Evolutionary conservation across 257 asterid genomes (phyloP).

Genomic region (Nicotiana obtusifolia): DNA sequence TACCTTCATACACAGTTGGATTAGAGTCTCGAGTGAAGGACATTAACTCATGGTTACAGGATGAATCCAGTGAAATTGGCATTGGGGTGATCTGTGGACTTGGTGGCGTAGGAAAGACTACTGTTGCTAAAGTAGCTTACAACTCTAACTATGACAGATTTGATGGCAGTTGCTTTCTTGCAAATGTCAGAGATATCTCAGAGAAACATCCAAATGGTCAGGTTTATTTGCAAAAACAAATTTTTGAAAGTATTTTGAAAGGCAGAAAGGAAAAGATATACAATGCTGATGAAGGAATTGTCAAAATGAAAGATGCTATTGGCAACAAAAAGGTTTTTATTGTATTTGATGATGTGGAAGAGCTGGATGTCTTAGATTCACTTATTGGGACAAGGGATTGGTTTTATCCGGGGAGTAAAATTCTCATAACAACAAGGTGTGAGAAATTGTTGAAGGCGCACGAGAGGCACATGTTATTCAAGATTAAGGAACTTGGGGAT

Average conservation of each 20-base stretch:
- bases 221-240: slow-evolving; percentile 18
- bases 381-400: slow-evolving; percentile 14
- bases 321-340: slow-evolving; percentile 10
- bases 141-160: slow-evolving; percentile 8
- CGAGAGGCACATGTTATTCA: slow-evolving; percentile 11
- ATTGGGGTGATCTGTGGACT: slow-evolving; percentile 14
- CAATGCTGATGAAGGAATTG: slow-evolving; percentile 17
- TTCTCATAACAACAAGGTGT: slow-evolving; percentile 15
- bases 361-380: slow-evolving; percentile 7
- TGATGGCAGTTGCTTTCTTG: slow-evolving; percentile 17
- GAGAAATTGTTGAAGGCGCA: slow-evolving; percentile 1
- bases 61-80: neutral
- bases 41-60: slow-evolving; percentile 10
- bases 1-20: slow-evolving; percentile 11
- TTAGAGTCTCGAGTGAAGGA: slow-evolving; percentile 12
- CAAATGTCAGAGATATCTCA: slow-evolving; percentile 9
- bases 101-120: slow-evolving; percentile 21
- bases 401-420: slow-evolving; percentile 20
- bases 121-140: slow-evolving; percentile 14
- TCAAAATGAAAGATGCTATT: slow-evolving; percentile 5
- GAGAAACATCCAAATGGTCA: slow-evolving; percentile 9
- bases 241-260: slow-evolving; percentile 12
- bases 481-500: slow-evolving; percentile 1
- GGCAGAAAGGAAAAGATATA: slow-evolving; percentile 1
- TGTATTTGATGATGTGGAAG: slow-evolving; percentile 19